phyloP scores from a whole-genome alignment of 345 rosid species.

The Noccaea caerulescens region DNA sequence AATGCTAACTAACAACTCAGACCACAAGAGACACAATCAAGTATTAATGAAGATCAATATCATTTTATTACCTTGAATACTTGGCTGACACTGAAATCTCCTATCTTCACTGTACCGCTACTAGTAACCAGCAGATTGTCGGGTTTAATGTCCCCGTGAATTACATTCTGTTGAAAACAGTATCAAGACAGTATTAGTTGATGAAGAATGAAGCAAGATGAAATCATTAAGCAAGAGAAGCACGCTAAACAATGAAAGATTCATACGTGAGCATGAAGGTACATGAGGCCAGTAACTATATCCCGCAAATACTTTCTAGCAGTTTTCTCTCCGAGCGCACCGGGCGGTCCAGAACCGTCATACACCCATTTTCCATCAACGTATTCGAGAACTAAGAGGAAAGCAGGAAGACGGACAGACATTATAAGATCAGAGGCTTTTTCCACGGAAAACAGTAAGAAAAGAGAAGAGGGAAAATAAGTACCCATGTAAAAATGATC shows the following conservation, averaged over 20 bases:
- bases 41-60: slow-evolving; percentile 4
- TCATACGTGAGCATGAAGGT: slow-evolving; percentile 95
- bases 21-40: neutral
- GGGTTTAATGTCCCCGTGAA: slow-evolving; percentile 99
- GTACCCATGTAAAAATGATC: slow-evolving; percentile 99
- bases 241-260: neutral
- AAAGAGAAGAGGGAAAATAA: slow-evolving; percentile 32
- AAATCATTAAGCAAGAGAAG: slow-evolving; percentile 10
- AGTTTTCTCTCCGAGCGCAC: slow-evolving; percentile 71
- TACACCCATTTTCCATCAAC: slow-evolving; percentile 84
- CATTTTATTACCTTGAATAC: slow-evolving; percentile 78
- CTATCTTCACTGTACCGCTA: slow-evolving; percentile 83
- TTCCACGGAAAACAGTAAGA: slow-evolving; percentile 27
- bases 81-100: slow-evolving; percentile 98
- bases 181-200: slow-evolving; percentile 16
- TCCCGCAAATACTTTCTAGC: slow-evolving; percentile 89
- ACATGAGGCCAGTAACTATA: slow-evolving; percentile 85
- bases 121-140: slow-evolving; percentile 88
- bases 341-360: slow-evolving; percentile 66
- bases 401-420: slow-evolving; percentile 2
- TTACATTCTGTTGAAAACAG: slow-evolving; percentile 63
- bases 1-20: slow-evolving; percentile 18
- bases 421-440: slow-evolving; percentile 9
- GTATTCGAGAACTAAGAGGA: slow-evolving; percentile 82
- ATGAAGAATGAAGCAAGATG: neutral